A percentile compares a stretch with the other conserved stretches of the same genome.
Conservation (phyloP, 2,329 filamentous ascomycete species). For the Kalaharituber pfeilii region DNA sequence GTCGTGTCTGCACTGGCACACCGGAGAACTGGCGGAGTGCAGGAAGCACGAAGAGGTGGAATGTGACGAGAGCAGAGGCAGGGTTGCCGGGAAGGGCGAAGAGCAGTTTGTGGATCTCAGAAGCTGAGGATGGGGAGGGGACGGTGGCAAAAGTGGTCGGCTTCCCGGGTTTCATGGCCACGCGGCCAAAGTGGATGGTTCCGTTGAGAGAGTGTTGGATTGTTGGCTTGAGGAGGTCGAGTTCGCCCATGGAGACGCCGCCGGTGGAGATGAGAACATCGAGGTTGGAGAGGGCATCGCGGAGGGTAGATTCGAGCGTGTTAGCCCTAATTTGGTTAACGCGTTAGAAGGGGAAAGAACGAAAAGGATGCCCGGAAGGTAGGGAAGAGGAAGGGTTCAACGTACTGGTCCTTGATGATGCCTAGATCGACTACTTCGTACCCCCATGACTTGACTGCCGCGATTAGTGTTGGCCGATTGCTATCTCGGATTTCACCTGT, state of each 20-base stretch:
- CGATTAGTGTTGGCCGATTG: slow-evolving; percentile 74
- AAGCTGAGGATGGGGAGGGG: slow-evolving; percentile 31
- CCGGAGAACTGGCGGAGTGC: slow-evolving; percentile 63
- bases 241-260: slow-evolving; percentile 93
- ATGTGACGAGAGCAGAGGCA: slow-evolving; percentile 78
- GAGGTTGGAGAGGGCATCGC: slow-evolving; percentile 52
- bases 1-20: slow-evolving; percentile 34
- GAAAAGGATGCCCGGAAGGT: too few relatives aligned
- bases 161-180: slow-evolving; percentile 96
- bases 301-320: slow-evolving; percentile 58
- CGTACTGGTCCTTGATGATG: slow-evolving; percentile 55
- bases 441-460: slow-evolving; percentile 54
- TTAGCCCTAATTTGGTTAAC: slow-evolving; percentile 31
- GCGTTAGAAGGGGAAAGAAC: too few relatives aligned
- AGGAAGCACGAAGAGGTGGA: slow-evolving; percentile 85
- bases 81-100: slow-evolving; percentile 92
- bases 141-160: slow-evolving; percentile 93
- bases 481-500: slow-evolving; percentile 84
- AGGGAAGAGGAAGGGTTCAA: slow-evolving; percentile 28
- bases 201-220: slow-evolving; percentile 80
- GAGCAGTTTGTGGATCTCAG: slow-evolving; percentile 41
- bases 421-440: slow-evolving; percentile 72
- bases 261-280: slow-evolving; percentile 84
- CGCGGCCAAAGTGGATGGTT: slow-evolving; percentile 88
- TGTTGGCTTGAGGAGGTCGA: slow-evolving; percentile 89